phyloP scores from a whole-genome alignment of 169 alveolate genomes.

The Amoebophrya sp. region DNA sequence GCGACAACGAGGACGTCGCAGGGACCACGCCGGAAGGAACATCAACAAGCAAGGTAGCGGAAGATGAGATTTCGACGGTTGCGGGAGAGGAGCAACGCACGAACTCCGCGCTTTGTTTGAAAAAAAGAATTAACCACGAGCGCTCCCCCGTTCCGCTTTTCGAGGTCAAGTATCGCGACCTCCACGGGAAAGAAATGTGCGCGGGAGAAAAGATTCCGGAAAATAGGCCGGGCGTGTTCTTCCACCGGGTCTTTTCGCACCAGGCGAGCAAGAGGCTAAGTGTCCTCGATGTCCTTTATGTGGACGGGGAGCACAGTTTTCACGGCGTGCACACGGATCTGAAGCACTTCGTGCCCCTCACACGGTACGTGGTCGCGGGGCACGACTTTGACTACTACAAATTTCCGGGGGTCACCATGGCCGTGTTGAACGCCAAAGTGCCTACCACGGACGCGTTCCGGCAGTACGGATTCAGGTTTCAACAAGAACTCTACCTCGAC shows the following conservation, averaged over 20 bases:
- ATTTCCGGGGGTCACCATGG: constrained; percentile 11
- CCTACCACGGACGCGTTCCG: background rate
- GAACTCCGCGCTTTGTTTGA: background rate
- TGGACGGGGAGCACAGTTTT: constrained; percentile 10
- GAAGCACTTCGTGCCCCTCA: background rate
- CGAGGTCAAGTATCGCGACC: background rate
- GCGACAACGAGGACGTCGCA: background rate
- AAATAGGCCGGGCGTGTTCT: background rate
- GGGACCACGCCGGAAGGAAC: background rate
- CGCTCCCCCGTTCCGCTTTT: background rate
- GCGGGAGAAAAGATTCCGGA: background rate
- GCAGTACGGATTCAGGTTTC: background rate
- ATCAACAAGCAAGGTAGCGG: background rate
- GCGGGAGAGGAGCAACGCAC: background rate
- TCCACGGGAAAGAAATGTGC: background rate
- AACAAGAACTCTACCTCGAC: background rate
- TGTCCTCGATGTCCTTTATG: background rate
- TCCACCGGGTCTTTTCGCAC: background rate
- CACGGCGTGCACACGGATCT: background rate
- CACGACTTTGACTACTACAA: constrained; percentile 20
- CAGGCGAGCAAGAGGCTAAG: background rate
- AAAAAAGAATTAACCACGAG: background rate
- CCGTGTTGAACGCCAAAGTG: background rate
- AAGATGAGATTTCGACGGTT: background rate
- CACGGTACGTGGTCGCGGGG: background rate